Conservation (phyloP, 306 rosid species). For the Biancaea sappan region DNA sequence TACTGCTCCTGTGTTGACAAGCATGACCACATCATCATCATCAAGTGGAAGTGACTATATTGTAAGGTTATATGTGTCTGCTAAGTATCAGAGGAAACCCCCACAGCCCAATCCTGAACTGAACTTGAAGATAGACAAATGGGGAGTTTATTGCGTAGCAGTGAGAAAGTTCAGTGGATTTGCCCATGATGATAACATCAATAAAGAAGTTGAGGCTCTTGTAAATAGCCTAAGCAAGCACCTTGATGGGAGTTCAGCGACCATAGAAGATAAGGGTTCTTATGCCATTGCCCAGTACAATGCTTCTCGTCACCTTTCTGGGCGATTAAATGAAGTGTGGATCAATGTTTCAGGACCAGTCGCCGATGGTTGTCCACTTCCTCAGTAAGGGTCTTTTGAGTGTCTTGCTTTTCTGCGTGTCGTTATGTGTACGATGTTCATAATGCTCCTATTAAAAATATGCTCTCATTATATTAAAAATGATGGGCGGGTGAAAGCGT, state of each 20-base stretch:
- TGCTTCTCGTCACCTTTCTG: constrained; percentile 43
- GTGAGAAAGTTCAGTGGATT: constrained; percentile 68
- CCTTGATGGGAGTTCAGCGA: constrained; percentile 15
- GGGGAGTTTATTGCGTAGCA: constrained; percentile 66
- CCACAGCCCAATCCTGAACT: constrained; percentile 63
- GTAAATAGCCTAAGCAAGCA: constrained; percentile 47
- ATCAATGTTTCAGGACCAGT: constrained; percentile 45
- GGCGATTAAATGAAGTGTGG: constrained; percentile 79
- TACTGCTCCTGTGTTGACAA: constrained; percentile 72
- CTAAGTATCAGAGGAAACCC: constrained; percentile 37
- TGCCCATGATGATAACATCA: constrained; percentile 61
- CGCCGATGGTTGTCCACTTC: constrained; percentile 38
- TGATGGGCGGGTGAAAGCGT: not conserved
- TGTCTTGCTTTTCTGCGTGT: not conserved
- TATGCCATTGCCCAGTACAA: constrained; percentile 74
- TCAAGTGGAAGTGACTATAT: constrained; percentile 34
- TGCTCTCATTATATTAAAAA: not conserved
- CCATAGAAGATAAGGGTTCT: constrained; percentile 36
- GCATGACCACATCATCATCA: constrained; percentile 40
- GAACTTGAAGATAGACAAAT: constrained; percentile 51
- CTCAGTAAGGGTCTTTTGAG: too few species aligned
- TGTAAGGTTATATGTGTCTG: constrained; percentile 51
- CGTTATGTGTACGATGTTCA: not conserved
- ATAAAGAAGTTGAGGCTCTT: constrained; percentile 56
- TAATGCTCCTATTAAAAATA: constrained; percentile 14